phyloP scores from a whole-genome alignment of 306 rosid species.

The Rosa multiflora region DNA sequence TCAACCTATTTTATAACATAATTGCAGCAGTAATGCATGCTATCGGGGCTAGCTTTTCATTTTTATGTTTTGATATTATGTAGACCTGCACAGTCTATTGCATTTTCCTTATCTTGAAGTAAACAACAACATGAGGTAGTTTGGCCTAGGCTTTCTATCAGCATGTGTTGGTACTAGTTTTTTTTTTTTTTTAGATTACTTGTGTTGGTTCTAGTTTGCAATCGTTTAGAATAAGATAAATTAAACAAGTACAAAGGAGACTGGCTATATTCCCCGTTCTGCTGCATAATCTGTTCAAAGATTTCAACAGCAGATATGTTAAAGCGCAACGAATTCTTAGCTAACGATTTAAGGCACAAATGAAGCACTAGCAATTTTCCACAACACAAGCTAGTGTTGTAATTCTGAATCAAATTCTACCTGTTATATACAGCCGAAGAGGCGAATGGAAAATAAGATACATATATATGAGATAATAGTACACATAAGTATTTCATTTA shows the following conservation, averaged over 20 bases:
- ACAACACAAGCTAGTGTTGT: background rate
- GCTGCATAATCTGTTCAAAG: background rate
- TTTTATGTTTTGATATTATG: background rate
- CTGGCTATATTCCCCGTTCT: background rate
- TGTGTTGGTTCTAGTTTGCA: background rate
- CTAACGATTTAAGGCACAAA: background rate
- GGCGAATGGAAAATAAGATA: background rate
- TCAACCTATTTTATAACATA: background rate
- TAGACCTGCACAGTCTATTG: background rate
- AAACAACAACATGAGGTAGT: background rate
- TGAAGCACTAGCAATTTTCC: background rate
- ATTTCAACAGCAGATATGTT: background rate
- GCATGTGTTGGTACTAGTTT: background rate
- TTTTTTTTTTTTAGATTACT: too few species aligned
- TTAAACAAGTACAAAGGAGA: background rate
- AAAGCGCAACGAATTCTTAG: background rate
- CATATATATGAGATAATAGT: background rate
- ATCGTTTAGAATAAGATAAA: background rate
- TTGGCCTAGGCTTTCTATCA: background rate
- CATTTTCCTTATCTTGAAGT: background rate
- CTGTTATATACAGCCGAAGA: background rate
- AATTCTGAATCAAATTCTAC: background rate
- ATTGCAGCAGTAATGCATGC: background rate
- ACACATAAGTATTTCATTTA: background rate
- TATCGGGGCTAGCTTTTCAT: background rate